phyloP scores from a whole-genome alignment of 768 basidiomycete species.

The Rhodotorula sphaerocarpa region DNA sequence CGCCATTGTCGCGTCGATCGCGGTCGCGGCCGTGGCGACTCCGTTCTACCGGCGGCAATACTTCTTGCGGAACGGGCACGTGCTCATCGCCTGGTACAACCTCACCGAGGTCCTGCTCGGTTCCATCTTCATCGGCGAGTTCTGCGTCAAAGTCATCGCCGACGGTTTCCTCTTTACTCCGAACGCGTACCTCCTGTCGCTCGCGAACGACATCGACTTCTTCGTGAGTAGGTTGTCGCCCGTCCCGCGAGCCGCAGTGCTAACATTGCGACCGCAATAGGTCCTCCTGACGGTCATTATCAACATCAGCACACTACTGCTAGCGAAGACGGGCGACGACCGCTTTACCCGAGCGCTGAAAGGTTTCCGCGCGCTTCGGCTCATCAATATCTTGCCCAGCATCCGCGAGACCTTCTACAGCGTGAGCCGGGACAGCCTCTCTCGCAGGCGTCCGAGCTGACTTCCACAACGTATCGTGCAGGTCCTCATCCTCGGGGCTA shows the following conservation, averaged over 20 bases:
- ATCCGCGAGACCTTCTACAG: slow-evolving; percentile 72
- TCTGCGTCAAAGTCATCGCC: slow-evolving; percentile 79
- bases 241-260: slow-evolving; percentile 48
- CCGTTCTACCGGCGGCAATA: slow-evolving; percentile 72
- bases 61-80: slow-evolving; percentile 53
- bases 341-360: slow-evolving; percentile 73
- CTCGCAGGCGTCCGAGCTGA: too few relatives aligned
- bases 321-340: slow-evolving; percentile 45
- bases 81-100: slow-evolving; percentile 78
- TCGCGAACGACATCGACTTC: slow-evolving; percentile 88
- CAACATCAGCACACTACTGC: slow-evolving; percentile 32
- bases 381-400: slow-evolving; percentile 79
- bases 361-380: slow-evolving; percentile 73
- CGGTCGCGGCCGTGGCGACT: slow-evolving; percentile 73
- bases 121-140: slow-evolving; percentile 56
- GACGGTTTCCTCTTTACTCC: slow-evolving; percentile 87
- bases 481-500: slow-evolving; percentile 74
- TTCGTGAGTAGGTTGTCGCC: slow-evolving; percentile 43
- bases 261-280: not conserved
- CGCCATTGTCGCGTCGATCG: slow-evolving; percentile 70
- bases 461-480: slow-evolving; percentile 39
- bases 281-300: slow-evolving; percentile 56
- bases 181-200: slow-evolving; percentile 79
- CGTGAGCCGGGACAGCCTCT: not conserved
- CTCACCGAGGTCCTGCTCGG: slow-evolving; percentile 67